Conservation (phyloP, 1,284 basidiomycete genomes). For the Microbotryomycetes sp. region DNA sequence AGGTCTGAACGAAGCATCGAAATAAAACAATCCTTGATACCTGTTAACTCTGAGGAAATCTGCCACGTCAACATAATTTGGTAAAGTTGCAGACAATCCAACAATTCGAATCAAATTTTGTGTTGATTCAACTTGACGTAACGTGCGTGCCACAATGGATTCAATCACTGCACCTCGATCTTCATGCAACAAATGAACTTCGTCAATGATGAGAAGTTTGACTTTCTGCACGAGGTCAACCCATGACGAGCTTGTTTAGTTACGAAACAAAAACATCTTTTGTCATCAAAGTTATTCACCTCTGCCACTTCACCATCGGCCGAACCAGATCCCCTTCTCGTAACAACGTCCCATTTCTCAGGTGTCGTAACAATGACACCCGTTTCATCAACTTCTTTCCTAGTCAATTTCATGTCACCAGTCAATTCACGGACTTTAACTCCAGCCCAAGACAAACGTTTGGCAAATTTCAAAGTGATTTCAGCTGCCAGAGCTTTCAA, state of each 20-base stretch:
- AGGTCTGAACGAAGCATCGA: conserved; percentile 94
- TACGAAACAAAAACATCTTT: neutral
- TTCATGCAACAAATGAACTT: conserved; percentile 95
- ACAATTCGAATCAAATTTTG: conserved; percentile 98
- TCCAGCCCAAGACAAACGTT: conserved; percentile 80
- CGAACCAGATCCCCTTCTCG: conserved; percentile 91
- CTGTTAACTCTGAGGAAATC: conserved; percentile 92
- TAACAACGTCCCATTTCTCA: conserved; percentile 99
- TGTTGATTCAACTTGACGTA: conserved; percentile 89
- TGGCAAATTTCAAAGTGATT: conserved; percentile 86
- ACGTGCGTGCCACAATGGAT: conserved; percentile 91
- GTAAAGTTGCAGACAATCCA: conserved; percentile 93
- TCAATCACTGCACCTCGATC: conserved; percentile 98
- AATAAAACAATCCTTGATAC: conserved; percentile 91
- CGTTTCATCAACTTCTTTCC: conserved; percentile 87
- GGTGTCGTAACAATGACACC: conserved; percentile 99
- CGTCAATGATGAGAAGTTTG: conserved; percentile 94
- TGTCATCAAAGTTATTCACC: conserved; percentile 48
- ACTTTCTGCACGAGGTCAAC: conserved; percentile 56
- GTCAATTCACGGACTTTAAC: conserved; percentile 89
- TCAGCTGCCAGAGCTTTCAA: conserved; percentile 98
- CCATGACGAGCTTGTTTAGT: neutral
- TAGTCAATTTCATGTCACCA: conserved; percentile 97
- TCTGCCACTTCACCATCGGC: conserved; percentile 76
- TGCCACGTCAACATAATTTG: conserved; percentile 95